Evolutionary conservation across 2,329 filamentous ascomycete genomes (phyloP), one percentile per base, ranked within the genome.

Genomic region (Cladosporium sphaerospermum): DNA sequence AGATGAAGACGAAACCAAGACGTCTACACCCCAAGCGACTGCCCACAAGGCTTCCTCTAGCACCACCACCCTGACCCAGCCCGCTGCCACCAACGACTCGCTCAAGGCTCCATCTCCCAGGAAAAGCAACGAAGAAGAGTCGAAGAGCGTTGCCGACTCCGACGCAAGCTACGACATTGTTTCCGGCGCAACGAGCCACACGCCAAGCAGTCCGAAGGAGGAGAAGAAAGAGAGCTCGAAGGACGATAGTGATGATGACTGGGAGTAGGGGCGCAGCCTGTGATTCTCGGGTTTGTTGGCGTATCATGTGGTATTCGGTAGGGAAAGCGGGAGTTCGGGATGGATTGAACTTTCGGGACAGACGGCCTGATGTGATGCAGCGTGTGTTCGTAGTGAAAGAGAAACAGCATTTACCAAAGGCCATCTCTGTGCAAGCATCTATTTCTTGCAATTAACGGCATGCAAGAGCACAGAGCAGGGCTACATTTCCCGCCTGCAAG

Each of bases 151-250:
- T 61, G 84, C 90, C 7, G 93, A 93, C 64, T 96, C 92, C 67
- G 93, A 99, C 63, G 89, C 89, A 14, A 96, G 90, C 73, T 99
- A 99, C 69, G 93, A 99, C 68, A 79, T 99, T 33, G 89, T 99
- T 3, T 76, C 73, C 43, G 86, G 87, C 7, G 84, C 85, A 5
- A 77, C 83, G 43, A 96, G 88, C 68, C 86, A 88, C 59, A 85
- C 89, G 14, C 86, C 89, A 1, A 79, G 80, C 4, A 84, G 79
- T 55, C 82, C 82, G 2, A 78, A 79, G 63, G 78, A 81, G 54
- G 72, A 69, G 55, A 74, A 75, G 62, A 76, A 64, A 53, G 62
- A 64, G 37, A 57, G 4, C 9, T 32, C 47, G n/a, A 61, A 60
- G 37, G 61, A 63, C 2, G 54, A 56, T 19, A 64, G 67, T 46